phyloP scores from a whole-genome alignment of 805 yeast genomes.

The Candida michaelii region DNA sequence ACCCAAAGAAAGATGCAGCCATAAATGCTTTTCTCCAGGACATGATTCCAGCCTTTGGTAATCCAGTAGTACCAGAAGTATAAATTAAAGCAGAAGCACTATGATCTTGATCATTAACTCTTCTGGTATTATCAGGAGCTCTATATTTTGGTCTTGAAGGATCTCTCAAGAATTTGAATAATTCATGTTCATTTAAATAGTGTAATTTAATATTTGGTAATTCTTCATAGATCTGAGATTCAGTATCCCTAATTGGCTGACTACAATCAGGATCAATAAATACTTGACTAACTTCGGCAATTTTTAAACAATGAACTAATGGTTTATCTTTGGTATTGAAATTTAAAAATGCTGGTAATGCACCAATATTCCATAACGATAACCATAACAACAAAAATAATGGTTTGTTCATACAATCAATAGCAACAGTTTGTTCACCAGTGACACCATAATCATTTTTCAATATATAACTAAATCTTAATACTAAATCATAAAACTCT shows the following conservation, averaged over 20 bases:
- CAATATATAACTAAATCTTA: slow-evolving; percentile 66
- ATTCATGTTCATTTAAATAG: slow-evolving; percentile 51
- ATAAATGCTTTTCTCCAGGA: slow-evolving; percentile 82
- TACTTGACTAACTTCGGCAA: slow-evolving; percentile 62
- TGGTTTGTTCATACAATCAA: slow-evolving; percentile 82
- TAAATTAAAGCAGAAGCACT: slow-evolving; percentile 73
- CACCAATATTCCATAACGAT: slow-evolving; percentile 90
- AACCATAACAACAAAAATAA: slow-evolving; percentile 78
- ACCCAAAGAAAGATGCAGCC: slow-evolving; percentile 71
- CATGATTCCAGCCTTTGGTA: slow-evolving; percentile 92
- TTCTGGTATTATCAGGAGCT: slow-evolving; percentile 56
- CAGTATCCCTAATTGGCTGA: slow-evolving; percentile 50
- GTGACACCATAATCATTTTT: slow-evolving; percentile 62
- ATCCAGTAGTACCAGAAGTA: slow-evolving; percentile 93
- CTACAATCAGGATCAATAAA: slow-evolving; percentile 75
- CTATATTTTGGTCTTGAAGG: slow-evolving; percentile 49
- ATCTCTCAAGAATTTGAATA: slow-evolving; percentile 43
- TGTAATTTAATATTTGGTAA: slow-evolving; percentile 42
- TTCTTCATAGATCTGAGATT: slow-evolving; percentile 34
- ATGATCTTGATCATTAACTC: slow-evolving; percentile 55
- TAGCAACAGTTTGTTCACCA: slow-evolving; percentile 66
- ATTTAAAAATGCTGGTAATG: slow-evolving; percentile 82
- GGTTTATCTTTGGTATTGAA: slow-evolving; percentile 74
- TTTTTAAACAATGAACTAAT: slow-evolving; percentile 73
- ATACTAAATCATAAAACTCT: slow-evolving; percentile 64